These are phyloP conservation scores for Hyaloperonospora brassicae DNA, from an alignment of 352 stramenopile species.

Conservation along the genomic window DNA sequence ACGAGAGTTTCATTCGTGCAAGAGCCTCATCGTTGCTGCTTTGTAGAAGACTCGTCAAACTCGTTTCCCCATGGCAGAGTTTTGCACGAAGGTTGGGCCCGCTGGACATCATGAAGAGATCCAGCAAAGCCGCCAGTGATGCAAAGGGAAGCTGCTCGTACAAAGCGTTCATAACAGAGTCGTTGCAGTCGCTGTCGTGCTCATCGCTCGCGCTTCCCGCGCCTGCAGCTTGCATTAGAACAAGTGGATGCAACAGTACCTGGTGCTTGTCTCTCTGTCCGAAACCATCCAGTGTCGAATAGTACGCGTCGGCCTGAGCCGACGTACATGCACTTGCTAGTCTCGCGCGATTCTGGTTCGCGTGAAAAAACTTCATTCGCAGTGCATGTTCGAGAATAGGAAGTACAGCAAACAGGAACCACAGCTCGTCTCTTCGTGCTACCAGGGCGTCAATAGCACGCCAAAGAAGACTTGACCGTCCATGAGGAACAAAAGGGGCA, in stretches of 20 bases:
- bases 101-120: constrained; percentile 70
- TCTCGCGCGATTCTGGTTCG: constrained; percentile 27
- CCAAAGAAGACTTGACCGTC: constrained; percentile 28
- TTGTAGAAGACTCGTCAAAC: constrained; percentile 24
- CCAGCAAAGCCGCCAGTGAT: constrained; percentile 38
- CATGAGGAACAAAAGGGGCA: constrained; percentile 34
- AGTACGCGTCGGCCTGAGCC: constrained; percentile 64
- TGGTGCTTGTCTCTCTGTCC: constrained; percentile 71
- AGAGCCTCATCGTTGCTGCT: neutral
- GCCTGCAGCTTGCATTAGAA: constrained; percentile 17
- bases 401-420: constrained; percentile 48
- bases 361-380: constrained; percentile 45
- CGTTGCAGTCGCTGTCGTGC: neutral
- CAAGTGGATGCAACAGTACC: constrained; percentile 42
- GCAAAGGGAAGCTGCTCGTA: constrained; percentile 40
- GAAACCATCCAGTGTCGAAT: constrained; percentile 74
- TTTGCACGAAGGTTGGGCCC: constrained; percentile 65
- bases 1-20: constrained; percentile 9
- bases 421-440: constrained; percentile 34
- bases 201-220: neutral
- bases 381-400: constrained; percentile 62
- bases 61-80: constrained; percentile 59
- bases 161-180: constrained; percentile 28
- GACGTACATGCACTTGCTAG: constrained; percentile 32
- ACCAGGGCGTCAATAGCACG: constrained; percentile 25